Conservation (phyloP, 345 rosid species). For the Ricinus communis region DNA sequence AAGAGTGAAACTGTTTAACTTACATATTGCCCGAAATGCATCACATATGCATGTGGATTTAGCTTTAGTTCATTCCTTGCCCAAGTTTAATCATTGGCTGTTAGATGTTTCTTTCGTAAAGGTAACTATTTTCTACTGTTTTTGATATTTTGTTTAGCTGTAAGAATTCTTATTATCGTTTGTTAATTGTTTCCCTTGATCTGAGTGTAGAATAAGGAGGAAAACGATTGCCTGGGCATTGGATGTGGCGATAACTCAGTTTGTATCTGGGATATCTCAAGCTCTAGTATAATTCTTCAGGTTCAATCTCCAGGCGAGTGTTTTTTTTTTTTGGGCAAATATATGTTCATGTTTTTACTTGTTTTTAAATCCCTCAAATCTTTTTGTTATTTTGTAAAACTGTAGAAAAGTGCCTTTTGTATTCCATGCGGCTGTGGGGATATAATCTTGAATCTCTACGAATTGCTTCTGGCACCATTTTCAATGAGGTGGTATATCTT, state of each 20-base stretch:
- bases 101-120: slow-evolving; percentile 67
- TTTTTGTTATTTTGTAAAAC: slow-evolving; percentile 9
- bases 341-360: neutral
- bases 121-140: slow-evolving; percentile 32
- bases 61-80: slow-evolving; percentile 51
- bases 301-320: slow-evolving; percentile 73
- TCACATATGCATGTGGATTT: slow-evolving; percentile 34
- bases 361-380: neutral
- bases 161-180: too few relatives aligned
- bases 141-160: neutral
- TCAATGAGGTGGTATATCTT: slow-evolving; percentile 63
- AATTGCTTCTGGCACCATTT: slow-evolving; percentile 88
- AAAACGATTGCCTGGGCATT: slow-evolving; percentile 53
- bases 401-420: slow-evolving; percentile 84
- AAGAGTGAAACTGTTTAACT: slow-evolving; percentile 61
- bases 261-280: slow-evolving; percentile 56
- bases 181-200: neutral
- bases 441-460: slow-evolving; percentile 55
- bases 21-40: slow-evolving; percentile 31
- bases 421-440: slow-evolving; percentile 90
- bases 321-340: neutral
- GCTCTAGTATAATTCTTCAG: slow-evolving; percentile 46
- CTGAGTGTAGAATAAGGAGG: slow-evolving; percentile 36
- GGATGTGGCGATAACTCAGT: slow-evolving; percentile 87
- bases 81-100: slow-evolving; percentile 78